These are phyloP conservation scores for Aureobasidium sp. DNA, from an alignment of 2,329 filamentous ascomycete genomes.

Conservation along the genomic window DNA sequence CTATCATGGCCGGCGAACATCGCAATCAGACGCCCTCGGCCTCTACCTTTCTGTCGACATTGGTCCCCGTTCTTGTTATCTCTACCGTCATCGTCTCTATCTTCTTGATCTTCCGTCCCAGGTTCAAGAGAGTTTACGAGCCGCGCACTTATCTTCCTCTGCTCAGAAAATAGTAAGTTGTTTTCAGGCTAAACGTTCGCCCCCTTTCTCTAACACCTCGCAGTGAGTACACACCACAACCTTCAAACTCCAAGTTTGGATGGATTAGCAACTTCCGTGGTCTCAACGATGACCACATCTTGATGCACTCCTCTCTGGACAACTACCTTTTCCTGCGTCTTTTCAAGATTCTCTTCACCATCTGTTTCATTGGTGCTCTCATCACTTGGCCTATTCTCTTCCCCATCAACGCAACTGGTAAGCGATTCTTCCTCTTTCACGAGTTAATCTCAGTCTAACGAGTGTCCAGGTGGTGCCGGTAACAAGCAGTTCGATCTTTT, in stretches of 20 bases:
- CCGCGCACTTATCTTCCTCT: constrained; percentile 50
- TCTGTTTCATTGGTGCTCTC: constrained; percentile 46
- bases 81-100: constrained; percentile 36
- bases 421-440: not conserved
- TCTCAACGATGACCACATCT: constrained; percentile 50
- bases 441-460: not conserved
- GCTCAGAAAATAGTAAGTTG: constrained; percentile 39
- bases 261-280: constrained; percentile 57
- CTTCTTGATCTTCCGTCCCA: constrained; percentile 47
- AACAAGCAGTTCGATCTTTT: constrained; percentile 42
- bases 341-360: constrained; percentile 47
- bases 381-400: constrained; percentile 54
- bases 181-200: not conserved
- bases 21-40: constrained; percentile 34
- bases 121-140: constrained; percentile 49
- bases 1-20: constrained; percentile 2
- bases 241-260: constrained; percentile 34
- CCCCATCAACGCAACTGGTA: constrained; percentile 64
- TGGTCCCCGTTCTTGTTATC: constrained; percentile 37
- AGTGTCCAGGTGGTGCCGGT: constrained; percentile 57
- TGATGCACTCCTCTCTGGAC: constrained; percentile 55
- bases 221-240: constrained; percentile 46
- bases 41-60: constrained; percentile 37
- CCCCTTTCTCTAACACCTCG: constrained; percentile 3
- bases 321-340: constrained; percentile 54